Conservation (phyloP, 257 asterid species). For the Osmanthus fragrans region DNA sequence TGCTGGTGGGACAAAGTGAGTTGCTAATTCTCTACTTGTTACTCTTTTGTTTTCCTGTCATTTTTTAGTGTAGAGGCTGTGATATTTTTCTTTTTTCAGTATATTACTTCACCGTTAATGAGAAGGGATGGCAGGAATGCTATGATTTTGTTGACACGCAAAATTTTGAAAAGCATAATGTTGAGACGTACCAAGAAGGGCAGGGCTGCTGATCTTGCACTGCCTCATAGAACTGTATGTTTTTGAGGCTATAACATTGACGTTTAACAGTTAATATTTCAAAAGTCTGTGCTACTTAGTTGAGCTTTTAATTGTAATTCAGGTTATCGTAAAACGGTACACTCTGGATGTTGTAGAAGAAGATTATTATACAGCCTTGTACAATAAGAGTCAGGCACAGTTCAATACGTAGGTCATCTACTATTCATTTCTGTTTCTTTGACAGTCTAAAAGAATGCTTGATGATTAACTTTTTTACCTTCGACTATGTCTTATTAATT, state of each 20-base stretch:
- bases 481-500: no score
- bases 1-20: conserved; percentile 98
- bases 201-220: conserved; percentile 97
- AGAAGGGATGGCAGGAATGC: no score
- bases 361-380: conserved; percentile 81
- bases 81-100: conserved; percentile 19
- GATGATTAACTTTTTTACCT: not conserved
- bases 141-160: conserved; percentile 76
- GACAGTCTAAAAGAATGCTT: not conserved
- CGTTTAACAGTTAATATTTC: no score
- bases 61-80: conserved; percentile 15
- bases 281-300: not conserved
- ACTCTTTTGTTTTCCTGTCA: not conserved
- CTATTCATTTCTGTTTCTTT: conserved; percentile 12
- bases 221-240: conserved; percentile 84
- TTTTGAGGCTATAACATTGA: not conserved
- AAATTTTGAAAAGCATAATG: conserved; percentile 71
- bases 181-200: conserved; percentile 92
- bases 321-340: conserved; percentile 79
- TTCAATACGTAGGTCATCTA: conserved; percentile 68
- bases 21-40: conserved; percentile 11
- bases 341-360: conserved; percentile 79
- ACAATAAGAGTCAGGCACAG: conserved; percentile 84
- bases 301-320: conserved; percentile 23
- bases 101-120: conserved; percentile 23